phyloP scores from a whole-genome alignment of 1,284 basidiomycete species.

The Puccinia hordei region DNA sequence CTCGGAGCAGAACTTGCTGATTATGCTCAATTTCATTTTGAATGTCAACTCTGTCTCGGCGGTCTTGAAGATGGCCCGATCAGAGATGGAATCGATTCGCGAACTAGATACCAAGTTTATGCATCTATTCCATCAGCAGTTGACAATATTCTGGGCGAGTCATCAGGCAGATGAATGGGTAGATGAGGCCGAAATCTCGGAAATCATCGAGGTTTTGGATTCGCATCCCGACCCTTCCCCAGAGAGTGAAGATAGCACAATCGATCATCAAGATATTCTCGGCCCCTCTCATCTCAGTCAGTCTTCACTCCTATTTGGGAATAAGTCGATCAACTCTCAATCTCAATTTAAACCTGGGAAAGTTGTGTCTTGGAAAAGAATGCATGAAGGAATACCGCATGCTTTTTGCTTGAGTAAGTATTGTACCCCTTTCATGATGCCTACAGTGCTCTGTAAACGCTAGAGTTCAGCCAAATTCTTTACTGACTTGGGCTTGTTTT shows the following conservation, averaged over 20 bases:
- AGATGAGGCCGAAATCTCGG: conserved; percentile 18
- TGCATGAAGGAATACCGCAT: conserved; percentile 21
- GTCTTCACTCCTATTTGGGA: background rate
- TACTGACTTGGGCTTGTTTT: background rate
- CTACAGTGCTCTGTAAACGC: no score
- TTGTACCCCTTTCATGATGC: background rate
- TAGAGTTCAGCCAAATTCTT: background rate
- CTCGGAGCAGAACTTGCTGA: conserved; percentile 16
- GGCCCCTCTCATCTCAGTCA: background rate
- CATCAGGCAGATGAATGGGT: conserved; percentile 41
- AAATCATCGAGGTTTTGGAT: conserved; percentile 26
- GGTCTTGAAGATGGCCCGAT: conserved; percentile 30
- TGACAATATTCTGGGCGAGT: conserved; percentile 29
- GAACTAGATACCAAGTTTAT: conserved; percentile 26
- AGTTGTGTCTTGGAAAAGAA: conserved; percentile 32
- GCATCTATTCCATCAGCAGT: background rate
- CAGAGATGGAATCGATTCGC: conserved; percentile 40
- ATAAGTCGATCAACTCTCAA: background rate
- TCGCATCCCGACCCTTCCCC: background rate
- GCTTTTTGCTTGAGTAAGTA: conserved; percentile 47
- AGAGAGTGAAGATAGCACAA: background rate
- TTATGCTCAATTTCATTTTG: conserved; percentile 32
- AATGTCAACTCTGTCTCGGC: conserved; percentile 34
- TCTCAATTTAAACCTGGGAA: background rate
- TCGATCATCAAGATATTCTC: background rate